These are phyloP conservation scores for Trypanosoma vivax DNA, from an alignment of 208 protist genomes.

Conservation along the genomic window DNA sequence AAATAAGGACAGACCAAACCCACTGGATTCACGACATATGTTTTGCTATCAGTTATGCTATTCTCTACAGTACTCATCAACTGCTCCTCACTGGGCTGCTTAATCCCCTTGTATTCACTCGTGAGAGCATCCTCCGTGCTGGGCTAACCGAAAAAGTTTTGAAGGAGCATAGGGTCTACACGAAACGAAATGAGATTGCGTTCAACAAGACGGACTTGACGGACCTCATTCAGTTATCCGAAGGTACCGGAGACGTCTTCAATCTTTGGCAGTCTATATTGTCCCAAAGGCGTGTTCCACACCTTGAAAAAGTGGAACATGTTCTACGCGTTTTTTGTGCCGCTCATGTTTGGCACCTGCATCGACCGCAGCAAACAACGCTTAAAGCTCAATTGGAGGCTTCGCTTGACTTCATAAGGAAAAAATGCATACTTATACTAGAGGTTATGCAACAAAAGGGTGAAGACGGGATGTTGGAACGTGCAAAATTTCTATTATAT, in stretches of 20 bases:
- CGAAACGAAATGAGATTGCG: neutral
- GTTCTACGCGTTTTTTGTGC: conserved; percentile 23
- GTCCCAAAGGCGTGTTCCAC: conserved; percentile 8
- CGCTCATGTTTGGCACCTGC: conserved; percentile 22
- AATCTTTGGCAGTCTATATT: conserved; percentile 22
- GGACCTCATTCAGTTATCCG: conserved; percentile 14
- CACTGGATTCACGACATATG: conserved; percentile 73
- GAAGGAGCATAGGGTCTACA: conserved; percentile 6
- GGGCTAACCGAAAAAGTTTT: conserved; percentile 26
- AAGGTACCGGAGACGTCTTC: conserved; percentile 15
- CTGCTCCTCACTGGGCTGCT: conserved; percentile 20
- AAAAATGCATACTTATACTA: conserved; percentile 68
- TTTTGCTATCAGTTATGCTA: conserved; percentile 52
- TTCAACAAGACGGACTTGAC: conserved; percentile 13
- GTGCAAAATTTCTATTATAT: conserved; percentile 63
- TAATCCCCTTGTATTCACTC: conserved; percentile 14
- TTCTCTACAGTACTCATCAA: conserved; percentile 36
- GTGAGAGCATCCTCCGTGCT: conserved; percentile 33
- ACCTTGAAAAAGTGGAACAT: conserved; percentile 22
- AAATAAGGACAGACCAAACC: conserved; percentile 40
- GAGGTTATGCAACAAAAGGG: conserved; percentile 74
- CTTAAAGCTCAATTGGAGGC: conserved; percentile 33
- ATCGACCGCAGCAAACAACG: conserved; percentile 15
- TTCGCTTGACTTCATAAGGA: conserved; percentile 52
- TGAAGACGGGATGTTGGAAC: conserved; percentile 48